These are phyloP conservation scores for Heimioporus sp. DNA, from an alignment of 768 basidiomycete species.

Conservation along the genomic window DNA sequence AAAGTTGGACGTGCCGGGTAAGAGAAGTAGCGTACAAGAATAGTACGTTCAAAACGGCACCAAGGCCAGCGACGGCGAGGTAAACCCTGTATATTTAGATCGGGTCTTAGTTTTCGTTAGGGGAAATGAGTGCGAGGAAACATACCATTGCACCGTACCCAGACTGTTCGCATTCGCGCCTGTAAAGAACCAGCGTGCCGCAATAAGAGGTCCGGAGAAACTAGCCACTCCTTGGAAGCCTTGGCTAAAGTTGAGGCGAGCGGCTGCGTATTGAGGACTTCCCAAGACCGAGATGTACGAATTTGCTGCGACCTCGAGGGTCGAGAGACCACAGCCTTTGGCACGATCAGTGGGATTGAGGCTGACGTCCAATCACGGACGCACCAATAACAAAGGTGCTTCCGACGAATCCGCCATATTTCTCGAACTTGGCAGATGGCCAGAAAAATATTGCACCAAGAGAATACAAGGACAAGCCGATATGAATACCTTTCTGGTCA, in stretches of 20 bases:
- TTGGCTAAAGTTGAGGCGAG: conserved; percentile 77
- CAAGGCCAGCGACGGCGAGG: conserved; percentile 62
- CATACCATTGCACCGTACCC: conserved; percentile 65
- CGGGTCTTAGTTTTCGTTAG: not conserved
- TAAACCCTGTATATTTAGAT: conserved; percentile 47
- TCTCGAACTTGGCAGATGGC: conserved; percentile 67
- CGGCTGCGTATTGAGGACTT: conserved; percentile 65
- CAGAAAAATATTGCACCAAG: conserved; percentile 75
- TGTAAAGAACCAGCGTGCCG: conserved; percentile 70
- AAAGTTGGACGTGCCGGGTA: not conserved
- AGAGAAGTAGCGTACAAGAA: conserved; percentile 49
- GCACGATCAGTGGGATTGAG: not conserved
- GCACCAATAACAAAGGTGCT: conserved; percentile 68
- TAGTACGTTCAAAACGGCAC: conserved; percentile 55
- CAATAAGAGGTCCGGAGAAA: conserved; percentile 73
- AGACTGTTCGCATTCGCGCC: conserved; percentile 59
- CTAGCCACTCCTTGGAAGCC: conserved; percentile 76
- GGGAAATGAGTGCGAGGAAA: not conserved
- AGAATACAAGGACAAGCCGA: conserved; percentile 59
- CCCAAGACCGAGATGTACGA: conserved; percentile 76
- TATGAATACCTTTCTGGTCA: conserved; percentile 55
- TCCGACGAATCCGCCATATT: conserved; percentile 72
- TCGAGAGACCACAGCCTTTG: conserved; percentile 61
- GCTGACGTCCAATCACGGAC: conserved; percentile 1
- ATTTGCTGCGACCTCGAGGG: conserved; percentile 73